Conservation (phyloP, 441 rosid species). For the Eruca vesicaria region DNA sequence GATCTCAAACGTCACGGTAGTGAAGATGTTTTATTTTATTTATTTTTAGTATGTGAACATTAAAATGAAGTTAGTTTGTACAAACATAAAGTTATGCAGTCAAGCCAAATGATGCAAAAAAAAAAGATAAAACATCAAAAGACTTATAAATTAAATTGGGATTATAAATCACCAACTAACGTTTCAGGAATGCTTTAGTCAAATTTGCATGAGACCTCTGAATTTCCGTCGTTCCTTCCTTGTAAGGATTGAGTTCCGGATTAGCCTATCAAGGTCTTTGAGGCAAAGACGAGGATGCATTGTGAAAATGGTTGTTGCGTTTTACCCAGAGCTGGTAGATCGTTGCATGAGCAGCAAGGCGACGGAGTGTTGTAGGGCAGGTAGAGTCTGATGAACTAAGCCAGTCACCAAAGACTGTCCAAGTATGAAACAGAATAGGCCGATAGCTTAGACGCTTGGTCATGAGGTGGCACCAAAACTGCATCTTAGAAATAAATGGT, state of each 20-base stretch:
- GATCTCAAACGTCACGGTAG: too few species aligned
- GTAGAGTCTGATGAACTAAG: neutral
- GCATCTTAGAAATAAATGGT: neutral
- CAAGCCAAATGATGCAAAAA: neutral
- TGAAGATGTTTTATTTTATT: too few species aligned
- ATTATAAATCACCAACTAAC: neutral
- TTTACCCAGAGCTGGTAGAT: neutral
- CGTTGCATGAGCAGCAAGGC: neutral
- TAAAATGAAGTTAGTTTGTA: neutral
- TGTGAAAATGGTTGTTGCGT: neutral
- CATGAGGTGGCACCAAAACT: neutral
- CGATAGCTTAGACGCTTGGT: neutral
- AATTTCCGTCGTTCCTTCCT: neutral
- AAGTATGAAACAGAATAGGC: neutral
- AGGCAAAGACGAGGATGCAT: neutral
- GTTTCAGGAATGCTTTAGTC: neutral
- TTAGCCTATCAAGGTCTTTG: neutral
- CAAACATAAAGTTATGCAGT: neutral
- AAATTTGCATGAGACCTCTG: neutral
- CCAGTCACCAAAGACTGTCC: neutral
- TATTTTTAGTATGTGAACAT: neutral
- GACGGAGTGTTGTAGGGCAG: neutral
- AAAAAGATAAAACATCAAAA: neutral
- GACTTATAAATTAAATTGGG: neutral
- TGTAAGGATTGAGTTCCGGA: neutral